phyloP scores from a whole-genome alignment of 2,329 filamentous ascomycete species.

The Pseudocercospora crystallina region DNA sequence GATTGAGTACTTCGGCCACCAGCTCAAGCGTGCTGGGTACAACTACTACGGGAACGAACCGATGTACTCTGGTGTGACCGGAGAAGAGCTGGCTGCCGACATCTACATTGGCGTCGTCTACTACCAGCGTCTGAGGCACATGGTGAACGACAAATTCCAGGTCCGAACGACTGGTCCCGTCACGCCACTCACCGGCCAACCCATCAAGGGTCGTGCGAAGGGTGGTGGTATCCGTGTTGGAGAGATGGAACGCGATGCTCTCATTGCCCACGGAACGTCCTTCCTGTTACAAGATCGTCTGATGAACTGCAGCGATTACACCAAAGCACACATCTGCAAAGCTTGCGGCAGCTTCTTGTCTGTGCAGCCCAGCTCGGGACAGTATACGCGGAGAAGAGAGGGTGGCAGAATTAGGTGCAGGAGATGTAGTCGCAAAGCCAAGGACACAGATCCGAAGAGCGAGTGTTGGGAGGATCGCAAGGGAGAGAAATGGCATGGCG shows the following conservation, averaged over 20 bases:
- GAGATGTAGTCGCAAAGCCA: conserved; percentile 36
- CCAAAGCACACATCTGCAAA: conserved; percentile 84
- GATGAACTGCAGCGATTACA: conserved; percentile 95
- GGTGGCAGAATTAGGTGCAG: conserved; percentile 36
- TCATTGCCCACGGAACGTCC: conserved; percentile 91
- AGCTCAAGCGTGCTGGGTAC: conserved; percentile 91
- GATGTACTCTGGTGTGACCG: conserved; percentile 97
- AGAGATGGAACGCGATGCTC: conserved; percentile 96
- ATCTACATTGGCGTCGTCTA: conserved; percentile 97
- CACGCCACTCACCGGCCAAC: conserved; percentile 86
- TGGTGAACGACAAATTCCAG: conserved; percentile 99
- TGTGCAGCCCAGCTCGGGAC: conserved; percentile 71
- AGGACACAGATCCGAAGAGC: conserved; percentile 45
- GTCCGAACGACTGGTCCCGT: conserved; percentile 94
- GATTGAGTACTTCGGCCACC: conserved; percentile 91
- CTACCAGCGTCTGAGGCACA: conserved; percentile 96
- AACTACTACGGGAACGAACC: conserved; percentile 99
- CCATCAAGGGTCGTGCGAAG: conserved; percentile 93
- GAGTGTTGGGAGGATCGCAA: conserved; percentile 85
- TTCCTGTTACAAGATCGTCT: conserved; percentile 93
- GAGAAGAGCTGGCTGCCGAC: conserved; percentile 87
- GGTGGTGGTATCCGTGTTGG: conserved; percentile 98
- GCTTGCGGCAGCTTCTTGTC: conserved; percentile 87
- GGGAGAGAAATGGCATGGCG: conserved; percentile 80
- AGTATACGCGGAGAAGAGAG: conserved; percentile 35